phyloP scores from a whole-genome alignment of 2,329 filamentous ascomycete genomes.

The Alternaria sp. region DNA sequence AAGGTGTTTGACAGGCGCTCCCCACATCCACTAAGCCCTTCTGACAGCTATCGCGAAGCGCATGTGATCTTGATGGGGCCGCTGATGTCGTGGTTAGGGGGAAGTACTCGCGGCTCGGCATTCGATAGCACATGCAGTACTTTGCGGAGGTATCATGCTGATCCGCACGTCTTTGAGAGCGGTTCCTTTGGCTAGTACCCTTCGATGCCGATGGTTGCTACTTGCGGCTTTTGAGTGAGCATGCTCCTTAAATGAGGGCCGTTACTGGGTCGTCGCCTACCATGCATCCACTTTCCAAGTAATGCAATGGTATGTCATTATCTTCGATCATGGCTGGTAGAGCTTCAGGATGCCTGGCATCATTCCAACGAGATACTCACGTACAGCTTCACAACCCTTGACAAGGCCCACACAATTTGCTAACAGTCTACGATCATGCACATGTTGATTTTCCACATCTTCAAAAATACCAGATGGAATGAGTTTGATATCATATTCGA shows the following conservation, averaged over 20 bases:
- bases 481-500: not conserved
- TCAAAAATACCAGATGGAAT: not conserved
- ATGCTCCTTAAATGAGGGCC: not conserved
- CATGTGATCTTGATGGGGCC: slow-evolving; percentile 30
- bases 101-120: not conserved
- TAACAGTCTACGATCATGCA: not conserved
- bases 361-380: not conserved
- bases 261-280: not conserved
- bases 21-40: slow-evolving; percentile 27
- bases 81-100: slow-evolving; percentile 4
- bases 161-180: not conserved
- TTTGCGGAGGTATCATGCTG: not conserved
- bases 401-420: not conserved
- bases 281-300: not conserved
- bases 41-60: slow-evolving; percentile 34
- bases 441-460: not conserved
- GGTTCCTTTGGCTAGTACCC: not conserved
- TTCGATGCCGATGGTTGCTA: not conserved
- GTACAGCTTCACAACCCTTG: not conserved
- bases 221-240: not conserved
- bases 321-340: not conserved
- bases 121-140: slow-evolving; percentile 7
- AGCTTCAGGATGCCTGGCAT: not conserved
- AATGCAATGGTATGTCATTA: not conserved
- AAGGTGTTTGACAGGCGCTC: slow-evolving; percentile 12